Evolutionary conservation across 108 stramenopile species (phyloP).

Genomic region (Seminavis robusta): DNA sequence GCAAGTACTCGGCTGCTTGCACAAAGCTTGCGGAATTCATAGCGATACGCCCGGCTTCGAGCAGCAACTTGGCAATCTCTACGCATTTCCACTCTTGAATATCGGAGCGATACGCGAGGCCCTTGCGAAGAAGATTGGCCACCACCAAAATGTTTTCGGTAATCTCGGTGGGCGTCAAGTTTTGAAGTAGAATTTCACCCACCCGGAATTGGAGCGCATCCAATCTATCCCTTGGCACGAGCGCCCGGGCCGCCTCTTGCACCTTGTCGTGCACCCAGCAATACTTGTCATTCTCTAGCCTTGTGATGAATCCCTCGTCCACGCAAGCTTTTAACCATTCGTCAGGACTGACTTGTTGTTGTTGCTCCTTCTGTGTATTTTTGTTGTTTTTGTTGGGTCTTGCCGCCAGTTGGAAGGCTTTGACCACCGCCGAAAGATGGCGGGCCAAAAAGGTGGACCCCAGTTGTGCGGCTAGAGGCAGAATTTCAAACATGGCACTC

Average conservation of each 20-base stretch:
- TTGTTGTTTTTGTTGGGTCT: too few relatives aligned
- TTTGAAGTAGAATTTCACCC: background rate
- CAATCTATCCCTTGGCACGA: background rate
- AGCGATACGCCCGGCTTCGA: background rate
- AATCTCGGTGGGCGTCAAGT: background rate
- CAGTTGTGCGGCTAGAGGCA: too few relatives aligned
- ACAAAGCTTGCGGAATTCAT: background rate
- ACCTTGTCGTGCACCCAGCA: conserved; percentile 5
- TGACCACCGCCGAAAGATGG: too few relatives aligned
- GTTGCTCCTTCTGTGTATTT: too few relatives aligned
- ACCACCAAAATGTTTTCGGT: conserved; percentile 4
- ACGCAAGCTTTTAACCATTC: too few relatives aligned
- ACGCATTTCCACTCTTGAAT: background rate
- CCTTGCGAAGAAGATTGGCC: conserved; percentile 1
- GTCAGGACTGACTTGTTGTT: too few relatives aligned
- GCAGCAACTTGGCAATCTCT: background rate
- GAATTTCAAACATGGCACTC: too few relatives aligned
- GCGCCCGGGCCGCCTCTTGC: background rate
- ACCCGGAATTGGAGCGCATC: background rate
- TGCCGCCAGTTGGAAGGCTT: too few relatives aligned
- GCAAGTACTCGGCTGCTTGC: background rate
- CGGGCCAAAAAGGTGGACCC: too few relatives aligned
- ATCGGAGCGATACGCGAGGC: background rate
- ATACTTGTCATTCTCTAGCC: background rate
- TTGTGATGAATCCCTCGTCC: too few relatives aligned